Evolutionary conservation across 2,329 filamentous ascomycete genomes (phyloP), one percentile per base, ranked within the genome.

Genomic region (Cordyceps pruinosa): DNA sequence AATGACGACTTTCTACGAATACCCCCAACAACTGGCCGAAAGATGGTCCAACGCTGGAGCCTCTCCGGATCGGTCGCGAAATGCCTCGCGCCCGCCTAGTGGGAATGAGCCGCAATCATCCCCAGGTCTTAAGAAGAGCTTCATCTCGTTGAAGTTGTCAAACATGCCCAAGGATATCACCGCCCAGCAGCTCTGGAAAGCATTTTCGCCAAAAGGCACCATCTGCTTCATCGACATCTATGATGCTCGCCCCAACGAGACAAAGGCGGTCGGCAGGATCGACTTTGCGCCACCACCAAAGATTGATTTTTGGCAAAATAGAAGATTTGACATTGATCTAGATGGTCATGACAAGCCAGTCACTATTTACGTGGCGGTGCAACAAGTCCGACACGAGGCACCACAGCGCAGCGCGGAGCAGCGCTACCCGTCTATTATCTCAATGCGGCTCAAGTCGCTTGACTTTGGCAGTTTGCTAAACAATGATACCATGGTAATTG

Each of bases 381-480:
- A 21, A 2, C 1, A 37, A 21, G 54, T 21, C 1, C 46, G n/a
- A 3, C 28, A 17, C 2, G 46, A 45, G 34, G 9, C 6, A 19
- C 19, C 21, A 21, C n/a, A 23, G 15, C 28, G 19, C 21, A 15
- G 2, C 19, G 15, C 15, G 6, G 45, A 44, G 21, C 35, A 45
- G 21, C 30, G 28, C 23, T 71, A 72, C 44, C 68, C 70, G 1
- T 59, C 66, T 23, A 66, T 65, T 21, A 69, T 80, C 68, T 73
- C 66, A 17, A 61, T 84, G 2, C 64, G 68, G 1, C 73, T 79
- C 3, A 63, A 66, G 1, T 72, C 71, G 0, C 64, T 91, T 2
- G 77, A 83, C 19, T 87, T 91, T 62, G 88, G 89, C 0, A 73
- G 83, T 41, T 76, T 84, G 70, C 63, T 78, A 1, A 70, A 76